phyloP scores from a whole-genome alignment of 2,329 filamentous ascomycete species.

The Fusarium beomiforme region DNA sequence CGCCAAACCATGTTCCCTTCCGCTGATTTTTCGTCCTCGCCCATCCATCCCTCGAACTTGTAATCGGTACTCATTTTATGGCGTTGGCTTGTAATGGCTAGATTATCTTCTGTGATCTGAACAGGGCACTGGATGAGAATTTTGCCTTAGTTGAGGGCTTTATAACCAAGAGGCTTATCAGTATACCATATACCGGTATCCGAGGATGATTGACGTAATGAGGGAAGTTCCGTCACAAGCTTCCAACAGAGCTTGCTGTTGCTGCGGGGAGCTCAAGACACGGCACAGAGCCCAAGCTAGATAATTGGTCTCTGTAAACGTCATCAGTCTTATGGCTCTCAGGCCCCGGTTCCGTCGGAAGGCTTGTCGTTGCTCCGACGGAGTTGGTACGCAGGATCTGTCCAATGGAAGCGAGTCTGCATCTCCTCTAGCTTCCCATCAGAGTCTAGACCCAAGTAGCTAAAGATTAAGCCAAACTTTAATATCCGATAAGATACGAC shows the following conservation, averaged over 20 bases:
- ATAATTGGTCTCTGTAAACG: background rate
- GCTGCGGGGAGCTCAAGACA: background rate
- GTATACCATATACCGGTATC: too few relatives aligned
- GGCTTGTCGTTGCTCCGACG: background rate
- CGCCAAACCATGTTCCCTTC: constrained; percentile 63
- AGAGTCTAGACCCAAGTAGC: background rate
- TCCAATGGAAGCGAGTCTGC: accelerated
- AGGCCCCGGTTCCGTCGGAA: background rate
- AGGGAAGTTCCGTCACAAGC: background rate
- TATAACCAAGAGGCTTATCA: background rate
- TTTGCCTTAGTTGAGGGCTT: background rate
- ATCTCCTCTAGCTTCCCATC: accelerated
- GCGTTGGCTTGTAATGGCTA: background rate
- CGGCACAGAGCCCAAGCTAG: background rate
- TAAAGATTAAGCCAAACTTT: background rate
- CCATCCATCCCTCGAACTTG: constrained; percentile 1
- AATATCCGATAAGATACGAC: too few relatives aligned
- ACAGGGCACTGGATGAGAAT: too few relatives aligned
- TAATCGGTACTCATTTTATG: background rate
- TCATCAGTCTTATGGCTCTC: too few relatives aligned
- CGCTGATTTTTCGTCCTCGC: constrained; percentile 31
- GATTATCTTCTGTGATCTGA: too few relatives aligned
- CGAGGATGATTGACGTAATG: background rate
- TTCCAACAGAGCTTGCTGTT: background rate
- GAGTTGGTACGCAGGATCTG: background rate